These are phyloP conservation scores for Aspergillus funiculosus DNA, from an alignment of 495 filamentous ascomycete genomes.

Conservation along the genomic window DNA sequence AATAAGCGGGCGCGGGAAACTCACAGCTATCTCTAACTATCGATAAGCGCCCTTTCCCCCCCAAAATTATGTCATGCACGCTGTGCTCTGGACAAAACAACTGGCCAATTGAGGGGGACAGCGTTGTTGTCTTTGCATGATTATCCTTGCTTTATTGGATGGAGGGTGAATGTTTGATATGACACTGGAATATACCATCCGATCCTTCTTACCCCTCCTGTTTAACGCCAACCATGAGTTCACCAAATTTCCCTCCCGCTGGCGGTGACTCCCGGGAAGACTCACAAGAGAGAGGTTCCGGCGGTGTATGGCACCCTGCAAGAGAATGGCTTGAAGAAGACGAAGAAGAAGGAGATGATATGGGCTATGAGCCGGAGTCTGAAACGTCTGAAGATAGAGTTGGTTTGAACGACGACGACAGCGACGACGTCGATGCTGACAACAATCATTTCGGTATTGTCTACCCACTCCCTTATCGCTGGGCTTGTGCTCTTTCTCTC, in stretches of 20 bases:
- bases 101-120: conserved; percentile 13
- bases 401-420: conserved; percentile 34
- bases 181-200: conserved; percentile 3
- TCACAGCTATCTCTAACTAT: background rate
- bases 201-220: conserved; percentile 6
- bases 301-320: conserved; percentile 32
- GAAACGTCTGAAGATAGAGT: conserved; percentile 30
- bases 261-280: conserved; percentile 14
- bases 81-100: background rate
- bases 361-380: conserved; percentile 38
- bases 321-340: conserved; percentile 42
- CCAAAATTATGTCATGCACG: too few relatives aligned
- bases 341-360: conserved; percentile 46
- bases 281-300: conserved; percentile 5
- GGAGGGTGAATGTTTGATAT: conserved; percentile 7
- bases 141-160: conserved; percentile 5
- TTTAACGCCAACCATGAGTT: conserved; percentile 18
- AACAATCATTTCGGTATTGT: conserved; percentile 26
- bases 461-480: too few relatives aligned
- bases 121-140: background rate
- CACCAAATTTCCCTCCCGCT: conserved; percentile 11
- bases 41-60: background rate
- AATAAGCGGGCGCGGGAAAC: too few relatives aligned
- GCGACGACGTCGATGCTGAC: conserved; percentile 18
- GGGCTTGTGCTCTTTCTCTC: too few relatives aligned